These are phyloP conservation scores for Rutstroemia sydowiana DNA, from an alignment of 2,329 filamentous ascomycete genomes.

Conservation along the genomic window DNA sequence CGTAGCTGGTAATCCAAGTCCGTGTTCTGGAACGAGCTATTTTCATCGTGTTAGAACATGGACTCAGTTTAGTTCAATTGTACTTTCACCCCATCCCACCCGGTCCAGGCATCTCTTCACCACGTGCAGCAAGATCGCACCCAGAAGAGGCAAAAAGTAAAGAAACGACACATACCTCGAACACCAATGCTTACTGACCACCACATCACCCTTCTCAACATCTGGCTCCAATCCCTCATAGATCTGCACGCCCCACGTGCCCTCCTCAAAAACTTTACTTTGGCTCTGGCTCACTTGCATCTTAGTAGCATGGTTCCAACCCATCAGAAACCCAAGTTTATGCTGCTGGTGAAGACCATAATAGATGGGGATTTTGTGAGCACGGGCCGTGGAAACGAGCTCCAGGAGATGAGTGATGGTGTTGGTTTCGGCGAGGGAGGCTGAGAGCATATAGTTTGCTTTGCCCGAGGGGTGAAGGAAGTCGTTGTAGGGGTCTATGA, in stretches of 20 bases:
- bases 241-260: constrained; percentile 28
- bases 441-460: constrained; percentile 21
- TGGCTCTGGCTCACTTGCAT: constrained; percentile 17
- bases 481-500: constrained; percentile 27
- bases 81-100: no score
- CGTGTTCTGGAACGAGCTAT: constrained; percentile 30
- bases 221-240: constrained; percentile 27
- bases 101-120: no score
- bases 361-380: constrained; percentile 28
- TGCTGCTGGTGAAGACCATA: constrained; percentile 31
- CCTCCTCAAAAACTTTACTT: constrained; percentile 24
- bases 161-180: constrained; percentile 19
- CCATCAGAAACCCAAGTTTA: constrained; percentile 19
- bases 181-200: constrained; percentile 31
- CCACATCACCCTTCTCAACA: constrained; percentile 26
- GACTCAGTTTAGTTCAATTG: no score
- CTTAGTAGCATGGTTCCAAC: constrained; percentile 27
- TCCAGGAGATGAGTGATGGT: constrained; percentile 24
- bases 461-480: constrained; percentile 25
- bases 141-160: no score
- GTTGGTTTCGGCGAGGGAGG: constrained; percentile 25
- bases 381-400: constrained; percentile 22
- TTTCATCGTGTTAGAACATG: no score
- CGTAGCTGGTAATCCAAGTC: constrained; percentile 32
- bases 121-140: no score